phyloP scores from a whole-genome alignment of 345 rosid species.

The Syzygium oleosum region DNA sequence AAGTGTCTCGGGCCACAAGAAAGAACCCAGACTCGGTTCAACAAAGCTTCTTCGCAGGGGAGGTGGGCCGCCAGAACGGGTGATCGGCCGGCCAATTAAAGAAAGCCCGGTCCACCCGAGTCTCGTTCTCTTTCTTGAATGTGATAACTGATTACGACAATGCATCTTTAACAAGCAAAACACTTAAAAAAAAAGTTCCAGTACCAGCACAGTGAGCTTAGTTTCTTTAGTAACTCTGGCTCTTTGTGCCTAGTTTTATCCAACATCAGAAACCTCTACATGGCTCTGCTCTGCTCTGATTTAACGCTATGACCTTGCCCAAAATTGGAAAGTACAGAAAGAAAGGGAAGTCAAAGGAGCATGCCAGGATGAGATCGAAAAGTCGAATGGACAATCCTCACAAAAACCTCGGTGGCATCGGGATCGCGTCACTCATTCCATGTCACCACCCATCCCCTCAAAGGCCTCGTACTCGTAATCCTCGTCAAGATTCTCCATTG shows the following conservation, averaged over 20 bases:
- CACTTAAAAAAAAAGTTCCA: background rate
- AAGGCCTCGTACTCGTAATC: slow-evolving; percentile 43
- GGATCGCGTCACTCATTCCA: background rate
- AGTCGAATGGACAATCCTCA: background rate
- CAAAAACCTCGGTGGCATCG: background rate
- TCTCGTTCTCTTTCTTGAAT: background rate
- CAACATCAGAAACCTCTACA: background rate
- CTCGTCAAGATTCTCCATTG: slow-evolving; percentile 51
- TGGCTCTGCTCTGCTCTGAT: background rate
- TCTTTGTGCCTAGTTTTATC: background rate
- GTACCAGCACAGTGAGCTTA: background rate
- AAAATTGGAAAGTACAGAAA: background rate
- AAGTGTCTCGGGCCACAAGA: background rate
- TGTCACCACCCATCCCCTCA: background rate
- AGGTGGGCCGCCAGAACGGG: background rate
- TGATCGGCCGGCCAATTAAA: background rate
- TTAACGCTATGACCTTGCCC: background rate
- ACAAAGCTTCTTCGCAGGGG: background rate
- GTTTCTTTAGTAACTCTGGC: background rate
- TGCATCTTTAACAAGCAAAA: background rate
- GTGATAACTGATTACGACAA: background rate
- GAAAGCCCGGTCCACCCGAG: background rate
- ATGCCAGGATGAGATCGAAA: background rate
- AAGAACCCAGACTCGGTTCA: background rate
- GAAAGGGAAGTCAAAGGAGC: background rate